These are phyloP conservation scores for Daldinia sp. DNA, from an alignment of 2,329 filamentous ascomycete genomes.

Conservation along the genomic window DNA sequence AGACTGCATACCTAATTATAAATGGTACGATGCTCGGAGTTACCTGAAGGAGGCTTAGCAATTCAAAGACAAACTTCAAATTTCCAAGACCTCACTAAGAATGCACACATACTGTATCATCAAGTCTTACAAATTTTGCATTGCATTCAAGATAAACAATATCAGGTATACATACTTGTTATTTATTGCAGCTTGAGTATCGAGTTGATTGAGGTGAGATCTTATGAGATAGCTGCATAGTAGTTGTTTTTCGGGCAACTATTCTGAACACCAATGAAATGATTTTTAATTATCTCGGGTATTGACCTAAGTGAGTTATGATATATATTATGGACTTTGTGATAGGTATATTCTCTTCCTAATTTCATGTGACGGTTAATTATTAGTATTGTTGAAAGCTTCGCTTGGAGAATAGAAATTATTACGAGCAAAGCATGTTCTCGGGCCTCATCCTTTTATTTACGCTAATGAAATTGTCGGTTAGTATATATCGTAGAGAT, in stretches of 20 bases:
- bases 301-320: too few relatives aligned
- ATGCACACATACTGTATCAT: neutral
- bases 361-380: neutral
- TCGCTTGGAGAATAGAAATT: conserved; percentile 12
- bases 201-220: neutral
- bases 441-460: conserved; percentile 5
- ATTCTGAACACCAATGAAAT: neutral
- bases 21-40: conserved; percentile 3
- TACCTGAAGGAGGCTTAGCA: conserved; percentile 10
- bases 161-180: neutral
- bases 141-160: neutral
- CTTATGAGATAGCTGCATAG: neutral
- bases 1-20: neutral
- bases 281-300: neutral
- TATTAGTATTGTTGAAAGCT: conserved; percentile 12
- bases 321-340: neutral
- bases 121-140: neutral
- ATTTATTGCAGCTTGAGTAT: neutral
- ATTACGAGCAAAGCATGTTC: conserved; percentile 19
- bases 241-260: neutral
- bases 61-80: conserved; percentile 2
- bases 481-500: conserved; percentile 36
- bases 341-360: neutral
- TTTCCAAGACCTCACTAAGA: neutral
- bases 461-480: conserved; percentile 35